Evolutionary conservation across 192 early-diverging fungal species (phyloP).

Genomic region (Pilobolus umbonatus): DNA sequence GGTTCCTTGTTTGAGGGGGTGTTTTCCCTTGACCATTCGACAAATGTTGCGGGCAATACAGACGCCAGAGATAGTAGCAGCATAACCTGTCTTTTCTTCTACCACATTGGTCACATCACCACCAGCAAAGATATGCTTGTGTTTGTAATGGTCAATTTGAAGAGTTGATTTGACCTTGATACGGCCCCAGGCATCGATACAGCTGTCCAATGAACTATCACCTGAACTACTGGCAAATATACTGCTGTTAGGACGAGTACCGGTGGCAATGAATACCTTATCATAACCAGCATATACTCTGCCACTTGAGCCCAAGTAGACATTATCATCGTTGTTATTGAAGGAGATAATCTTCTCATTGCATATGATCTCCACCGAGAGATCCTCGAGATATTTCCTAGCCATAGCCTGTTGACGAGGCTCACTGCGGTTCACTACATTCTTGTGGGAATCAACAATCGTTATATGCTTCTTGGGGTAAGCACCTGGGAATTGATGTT

Average conservation of each 20-base stretch:
- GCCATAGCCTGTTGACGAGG: constrained; percentile 19
- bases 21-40: constrained; percentile 32
- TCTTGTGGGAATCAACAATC: constrained; percentile 22
- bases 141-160: constrained; percentile 32
- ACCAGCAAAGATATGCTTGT: constrained; percentile 37
- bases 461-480: constrained; percentile 26
- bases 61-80: constrained; percentile 37
- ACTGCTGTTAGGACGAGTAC: constrained; percentile 24
- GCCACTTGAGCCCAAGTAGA: constrained; percentile 26
- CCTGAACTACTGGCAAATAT: constrained; percentile 9
- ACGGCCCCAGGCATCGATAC: constrained; percentile 28
- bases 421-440: constrained; percentile 22
- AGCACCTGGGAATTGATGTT: constrained; percentile 14
- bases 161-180: constrained; percentile 38
- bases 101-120: constrained; percentile 41
- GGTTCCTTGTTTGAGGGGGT: constrained; percentile 30
- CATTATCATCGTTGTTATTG: constrained; percentile 3
- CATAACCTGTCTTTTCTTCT: constrained; percentile 41
- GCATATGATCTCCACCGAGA: constrained; percentile 27
- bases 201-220: constrained; percentile 12
- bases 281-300: constrained; percentile 27
- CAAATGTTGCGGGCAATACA: constrained; percentile 38
- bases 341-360: constrained; percentile 28
- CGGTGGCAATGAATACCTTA: constrained; percentile 32
- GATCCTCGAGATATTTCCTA: constrained; percentile 12